These are phyloP conservation scores for Phytophthora sp. DNA, from an alignment of 352 stramenopile genomes.

Conservation along the genomic window DNA sequence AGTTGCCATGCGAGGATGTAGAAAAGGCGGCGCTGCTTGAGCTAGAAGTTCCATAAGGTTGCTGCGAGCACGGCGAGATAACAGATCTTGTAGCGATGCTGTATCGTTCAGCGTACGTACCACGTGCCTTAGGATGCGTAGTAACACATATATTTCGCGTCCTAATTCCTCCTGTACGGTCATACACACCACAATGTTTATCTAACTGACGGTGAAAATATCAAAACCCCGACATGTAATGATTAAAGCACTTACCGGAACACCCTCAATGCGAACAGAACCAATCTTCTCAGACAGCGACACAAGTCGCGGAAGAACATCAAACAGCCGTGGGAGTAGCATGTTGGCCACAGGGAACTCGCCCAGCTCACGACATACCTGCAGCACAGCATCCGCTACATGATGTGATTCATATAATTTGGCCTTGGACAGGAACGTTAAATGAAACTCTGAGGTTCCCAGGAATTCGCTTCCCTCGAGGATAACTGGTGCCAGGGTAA, in stretches of 20 bases:
- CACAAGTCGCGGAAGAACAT: slow-evolving; percentile 62
- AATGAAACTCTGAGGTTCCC: slow-evolving; percentile 50
- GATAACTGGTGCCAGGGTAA: slow-evolving; percentile 9
- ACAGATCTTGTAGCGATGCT: slow-evolving; percentile 46
- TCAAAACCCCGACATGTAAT: too few species aligned
- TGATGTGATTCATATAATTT: slow-evolving; percentile 69
- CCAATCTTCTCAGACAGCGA: slow-evolving; percentile 68
- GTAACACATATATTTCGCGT: slow-evolving; percentile 74
- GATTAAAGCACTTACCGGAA: slow-evolving; percentile 52
- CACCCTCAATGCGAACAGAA: slow-evolving; percentile 64
- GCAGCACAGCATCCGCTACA: slow-evolving; percentile 67
- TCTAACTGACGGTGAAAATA: too few species aligned
- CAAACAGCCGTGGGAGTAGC: slow-evolving; percentile 66
- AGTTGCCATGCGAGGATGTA: slow-evolving; percentile 63
- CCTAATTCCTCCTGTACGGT: slow-evolving; percentile 62
- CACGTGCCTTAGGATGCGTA: slow-evolving; percentile 68
- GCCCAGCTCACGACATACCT: slow-evolving; percentile 68
- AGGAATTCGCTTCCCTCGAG: slow-evolving; percentile 35
- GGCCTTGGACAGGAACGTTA: slow-evolving; percentile 66
- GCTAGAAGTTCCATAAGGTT: slow-evolving; percentile 62
- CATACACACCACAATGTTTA: background rate
- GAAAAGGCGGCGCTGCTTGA: slow-evolving; percentile 64
- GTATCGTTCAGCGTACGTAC: slow-evolving; percentile 63
- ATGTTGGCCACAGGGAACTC: slow-evolving; percentile 49
- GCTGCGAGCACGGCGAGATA: slow-evolving; percentile 47